Base-by-base conservation (phyloP, 306 rosid genomes). In the Trifolium repens region DNA sequence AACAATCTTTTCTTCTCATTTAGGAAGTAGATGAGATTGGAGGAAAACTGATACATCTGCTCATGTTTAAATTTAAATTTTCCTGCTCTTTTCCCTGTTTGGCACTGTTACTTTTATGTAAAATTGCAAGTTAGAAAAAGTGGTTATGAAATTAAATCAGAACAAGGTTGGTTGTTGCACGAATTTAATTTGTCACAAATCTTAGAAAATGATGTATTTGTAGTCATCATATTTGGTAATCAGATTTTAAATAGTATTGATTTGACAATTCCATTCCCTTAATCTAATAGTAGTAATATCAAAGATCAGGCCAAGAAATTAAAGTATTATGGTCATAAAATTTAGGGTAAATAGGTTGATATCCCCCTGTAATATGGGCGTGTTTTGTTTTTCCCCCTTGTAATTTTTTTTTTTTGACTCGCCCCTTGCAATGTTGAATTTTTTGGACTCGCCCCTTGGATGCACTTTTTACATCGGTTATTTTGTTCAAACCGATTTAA, bases 31-130 rank as follows among this genome's bases (percentile, higher is more conserved):
- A 3, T 67, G 17, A 43, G 58, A 79, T 65, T 39, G 55, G 69
- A 49, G 75, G 73, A 53, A 69, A 61, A 58, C 64, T 53, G 72
- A 59, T 54, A 55, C 19, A 69, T 71, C 84, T 75, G 50, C 19
- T 32, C 69, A 52, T 75, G 43, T 74, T 67, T 7, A 78, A n/a
- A n/a, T n/a, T n/a, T n/a, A n/a, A 71, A 64, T 74, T 77, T 54
- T 16, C 35, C 69, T 60, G 67, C 19, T 15, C 39, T 54, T 17
- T 30, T 13, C 32, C 40, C 65, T 37, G n/a, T 55, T 53, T 34
- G 12, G 50, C 40, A 62, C 53, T 34, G 9, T 43, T 2, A 5
- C 12, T 47, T 73, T 2, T 42, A 44, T n/a, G 9, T 39, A 22
- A 47, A 57, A 65, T 24, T 64, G 71, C 6, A 72, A 46, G 60